phyloP scores from a whole-genome alignment of 306 rosid genomes.

The Sicyos baderoa region DNA sequence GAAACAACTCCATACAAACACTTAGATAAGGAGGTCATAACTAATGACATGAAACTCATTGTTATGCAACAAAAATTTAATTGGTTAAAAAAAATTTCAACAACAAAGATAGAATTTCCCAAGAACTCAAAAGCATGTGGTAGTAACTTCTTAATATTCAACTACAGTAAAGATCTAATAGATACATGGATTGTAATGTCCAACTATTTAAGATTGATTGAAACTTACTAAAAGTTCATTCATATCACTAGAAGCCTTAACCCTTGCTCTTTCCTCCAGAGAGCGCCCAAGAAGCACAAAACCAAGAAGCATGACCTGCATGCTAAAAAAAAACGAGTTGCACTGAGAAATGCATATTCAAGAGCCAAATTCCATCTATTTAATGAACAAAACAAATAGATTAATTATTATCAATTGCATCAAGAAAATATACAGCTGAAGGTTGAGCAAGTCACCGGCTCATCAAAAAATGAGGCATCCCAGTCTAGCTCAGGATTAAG shows the following conservation, averaged over 20 bases:
- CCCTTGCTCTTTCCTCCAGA: constrained; percentile 86
- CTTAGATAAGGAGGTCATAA: background rate
- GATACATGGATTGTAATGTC: background rate
- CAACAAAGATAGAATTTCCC: background rate
- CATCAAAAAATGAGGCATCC: constrained; percentile 94
- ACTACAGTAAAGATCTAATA: background rate
- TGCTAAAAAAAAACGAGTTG: constrained; percentile 48
- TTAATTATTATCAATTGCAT: constrained; percentile 3
- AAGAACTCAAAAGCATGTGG: background rate
- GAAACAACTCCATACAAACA: background rate
- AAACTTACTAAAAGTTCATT: constrained; percentile 82
- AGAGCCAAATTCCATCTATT: constrained; percentile 10
- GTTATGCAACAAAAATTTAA: background rate
- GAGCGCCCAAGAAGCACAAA: constrained; percentile 97
- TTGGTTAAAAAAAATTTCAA: background rate
- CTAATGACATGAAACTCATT: background rate
- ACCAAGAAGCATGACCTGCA: constrained; percentile 99
- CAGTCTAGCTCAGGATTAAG: constrained; percentile 69
- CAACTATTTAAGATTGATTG: constrained; percentile 8
- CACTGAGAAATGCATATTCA: constrained; percentile 37
- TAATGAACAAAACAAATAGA: background rate
- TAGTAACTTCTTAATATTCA: background rate
- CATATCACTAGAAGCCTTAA: constrained; percentile 95
- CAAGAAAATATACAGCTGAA: constrained; percentile 27
- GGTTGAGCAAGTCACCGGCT: constrained; percentile 79